A percentile compares a stretch with the other conserved stretches of the same genome.
Conservation (phyloP, 306 rosid genomes). For the Vigna radiata region DNA sequence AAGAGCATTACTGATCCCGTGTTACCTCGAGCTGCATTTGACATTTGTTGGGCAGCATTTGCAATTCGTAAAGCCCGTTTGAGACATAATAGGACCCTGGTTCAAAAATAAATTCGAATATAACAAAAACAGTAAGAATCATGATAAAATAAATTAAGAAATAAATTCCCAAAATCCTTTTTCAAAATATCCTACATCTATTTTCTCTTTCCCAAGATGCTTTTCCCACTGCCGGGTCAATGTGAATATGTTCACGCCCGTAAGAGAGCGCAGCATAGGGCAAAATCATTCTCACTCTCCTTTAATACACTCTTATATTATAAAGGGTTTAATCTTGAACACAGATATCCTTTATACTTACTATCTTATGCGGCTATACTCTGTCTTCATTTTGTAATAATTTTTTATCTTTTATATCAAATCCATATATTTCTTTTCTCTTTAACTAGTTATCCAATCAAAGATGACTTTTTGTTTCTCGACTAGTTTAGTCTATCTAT, state of each 20-base stretch:
- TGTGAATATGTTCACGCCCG: constrained; percentile 11
- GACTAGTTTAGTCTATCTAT: background rate
- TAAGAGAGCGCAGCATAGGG: constrained; percentile 1
- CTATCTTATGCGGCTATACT: background rate
- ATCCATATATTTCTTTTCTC: background rate
- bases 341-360: background rate
- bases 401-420: background rate
- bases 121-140: constrained; percentile 13
- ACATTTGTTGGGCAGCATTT: constrained; percentile 93
- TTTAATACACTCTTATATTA: constrained; percentile 12
- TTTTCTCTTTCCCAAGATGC: background rate
- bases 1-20: constrained; percentile 84
- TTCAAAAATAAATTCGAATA: constrained; percentile 20
- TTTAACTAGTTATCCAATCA: background rate
- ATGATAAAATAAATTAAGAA: constrained; percentile 3
- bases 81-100: constrained; percentile 88
- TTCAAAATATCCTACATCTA: constrained; percentile 10
- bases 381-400: constrained; percentile 2
- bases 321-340: background rate
- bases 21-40: constrained; percentile 85
- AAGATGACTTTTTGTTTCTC: background rate
- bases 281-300: constrained; percentile 31
- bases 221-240: constrained; percentile 13
- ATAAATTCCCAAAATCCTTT: constrained; percentile 30
- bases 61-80: constrained; percentile 94